Percentiles rank a stretch among this genome's conserved stretches.
phyloP scores from a whole-genome alignment of 1,139 yeast genomes.

The Diutina catenulata region DNA sequence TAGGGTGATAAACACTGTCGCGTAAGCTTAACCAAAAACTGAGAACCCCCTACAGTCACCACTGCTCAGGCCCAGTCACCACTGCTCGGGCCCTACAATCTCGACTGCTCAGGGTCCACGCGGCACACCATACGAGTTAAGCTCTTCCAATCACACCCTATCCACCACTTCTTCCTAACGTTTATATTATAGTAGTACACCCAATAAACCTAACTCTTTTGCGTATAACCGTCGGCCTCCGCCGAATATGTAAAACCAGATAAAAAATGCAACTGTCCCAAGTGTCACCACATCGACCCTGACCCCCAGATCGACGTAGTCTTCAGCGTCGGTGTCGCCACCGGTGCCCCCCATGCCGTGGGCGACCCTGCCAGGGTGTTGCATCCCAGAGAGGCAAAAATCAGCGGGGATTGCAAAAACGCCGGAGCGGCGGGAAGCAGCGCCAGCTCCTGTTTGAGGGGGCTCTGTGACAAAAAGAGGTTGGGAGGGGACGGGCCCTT shows the following conservation, averaged over 20 bases:
- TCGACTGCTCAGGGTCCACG: too few relatives aligned
- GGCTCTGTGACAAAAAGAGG: neutral
- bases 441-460: neutral
- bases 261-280: neutral
- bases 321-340: neutral
- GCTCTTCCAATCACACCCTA: too few relatives aligned
- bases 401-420: neutral
- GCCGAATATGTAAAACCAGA: slow-evolving; percentile 1
- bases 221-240: slow-evolving; percentile 4
- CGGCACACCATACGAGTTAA: too few relatives aligned
- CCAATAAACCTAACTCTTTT: slow-evolving; percentile 4
- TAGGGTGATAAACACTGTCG: too few relatives aligned
- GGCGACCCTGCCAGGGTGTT: neutral
- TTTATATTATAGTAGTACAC: slow-evolving; percentile 1
- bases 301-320: slow-evolving; percentile 2
- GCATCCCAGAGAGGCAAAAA: neutral
- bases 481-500: too few relatives aligned
- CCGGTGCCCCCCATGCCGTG: slow-evolving; percentile 1
- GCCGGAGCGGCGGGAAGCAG: neutral
- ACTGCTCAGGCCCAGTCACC: too few relatives aligned
- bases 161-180: neutral
- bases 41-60: too few relatives aligned
- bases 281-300: slow-evolving; percentile 4
- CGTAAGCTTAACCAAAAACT: too few relatives aligned
- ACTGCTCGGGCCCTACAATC: too few relatives aligned